phyloP scores from a whole-genome alignment of 495 filamentous ascomycete species.

The Tetracladium marchalianum region DNA sequence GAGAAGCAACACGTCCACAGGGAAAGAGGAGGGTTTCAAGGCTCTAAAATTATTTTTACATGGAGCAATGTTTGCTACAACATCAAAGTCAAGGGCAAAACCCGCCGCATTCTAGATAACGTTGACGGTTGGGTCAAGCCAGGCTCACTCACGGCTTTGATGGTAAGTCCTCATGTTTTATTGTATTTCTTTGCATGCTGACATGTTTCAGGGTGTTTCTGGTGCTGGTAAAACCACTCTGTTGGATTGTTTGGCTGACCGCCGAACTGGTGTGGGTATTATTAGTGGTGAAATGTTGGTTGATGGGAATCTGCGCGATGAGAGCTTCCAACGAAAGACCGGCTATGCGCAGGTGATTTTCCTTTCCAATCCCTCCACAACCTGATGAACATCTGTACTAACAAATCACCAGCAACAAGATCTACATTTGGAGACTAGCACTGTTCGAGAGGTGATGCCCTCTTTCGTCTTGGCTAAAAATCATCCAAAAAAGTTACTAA shows the following conservation, averaged over 20 bases:
- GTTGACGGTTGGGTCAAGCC: slow-evolving; percentile 64
- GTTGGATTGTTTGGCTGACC: slow-evolving; percentile 45
- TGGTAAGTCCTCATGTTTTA: slow-evolving; percentile 24
- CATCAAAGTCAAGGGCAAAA: slow-evolving; percentile 51
- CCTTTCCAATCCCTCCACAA: too few relatives aligned
- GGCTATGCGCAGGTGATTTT: slow-evolving; percentile 50
- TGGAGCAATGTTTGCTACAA: slow-evolving; percentile 74
- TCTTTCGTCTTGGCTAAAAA: slow-evolving; percentile 66
- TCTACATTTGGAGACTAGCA: slow-evolving; percentile 50
- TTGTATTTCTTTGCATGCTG: too few relatives aligned
- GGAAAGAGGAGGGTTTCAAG: slow-evolving; percentile 12
- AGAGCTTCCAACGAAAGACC: slow-evolving; percentile 71
- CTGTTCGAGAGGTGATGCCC: slow-evolving; percentile 26
- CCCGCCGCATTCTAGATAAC: slow-evolving; percentile 48
- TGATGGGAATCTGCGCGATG: slow-evolving; percentile 56
- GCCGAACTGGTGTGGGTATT: slow-evolving; percentile 16
- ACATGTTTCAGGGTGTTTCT: slow-evolving; percentile 28
- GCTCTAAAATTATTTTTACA: slow-evolving; percentile 46
- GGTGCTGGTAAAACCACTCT: slow-evolving; percentile 61
- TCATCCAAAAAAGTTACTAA: slow-evolving; percentile 16
- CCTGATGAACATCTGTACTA: too few relatives aligned
- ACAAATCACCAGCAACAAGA: slow-evolving; percentile 55
- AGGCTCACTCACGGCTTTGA: slow-evolving; percentile 59
- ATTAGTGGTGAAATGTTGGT: slow-evolving; percentile 68
- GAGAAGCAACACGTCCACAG: slow-evolving; percentile 20